Evolutionary conservation across 2,329 filamentous ascomycete genomes (phyloP), one percentile per base, ranked within the genome.

Genomic region (Fusarium sp.): DNA sequence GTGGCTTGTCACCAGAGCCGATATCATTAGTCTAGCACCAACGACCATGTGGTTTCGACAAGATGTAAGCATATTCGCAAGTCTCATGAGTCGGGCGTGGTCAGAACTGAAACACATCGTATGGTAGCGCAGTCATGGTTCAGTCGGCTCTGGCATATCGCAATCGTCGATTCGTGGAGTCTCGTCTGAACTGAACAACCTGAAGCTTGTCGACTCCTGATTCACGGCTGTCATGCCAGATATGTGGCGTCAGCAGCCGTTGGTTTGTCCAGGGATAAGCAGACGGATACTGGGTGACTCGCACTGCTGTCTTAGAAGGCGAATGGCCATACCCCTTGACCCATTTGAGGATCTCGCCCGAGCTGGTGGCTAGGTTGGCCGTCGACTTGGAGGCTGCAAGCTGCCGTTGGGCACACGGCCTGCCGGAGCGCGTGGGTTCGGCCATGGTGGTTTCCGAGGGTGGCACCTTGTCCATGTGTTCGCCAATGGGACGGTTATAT

Each of bases 401-500:
- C 66, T 76, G 72, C 74, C 76, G 76, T 75, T 79, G 65, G 74
- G 64, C 66, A 76, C 67, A 78, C 69, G 70, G 68, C 68, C 58
- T 74, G 63, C 74, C 70, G 68, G 69, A 74, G 74, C 61, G 60
- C 76, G 71, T 75, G 72, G 71, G 69, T 74, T 74, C 65, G 71
- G 71, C 66, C 60, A 74, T 74, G 74, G 73, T 77, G 78, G 74
- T 73, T 76, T 72, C 74, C 66, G 68, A 70, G 66, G 75, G 79
- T 78, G 71, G 70, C 76, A 78, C 77, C 70, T 71, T 74, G 70
- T 73, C 72, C 74, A 80, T 72, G 67, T 77, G 80, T 74, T 78
- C 79, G 77, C 80, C 80, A 81, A 83, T 80, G 77, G 76, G 73
- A 79, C 79, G 76, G 79, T 78, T 48, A 78, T 79, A 82, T 82